Base-by-base conservation (phyloP, 148 eudicot genomes). In the Dysphania ambrosioides region DNA sequence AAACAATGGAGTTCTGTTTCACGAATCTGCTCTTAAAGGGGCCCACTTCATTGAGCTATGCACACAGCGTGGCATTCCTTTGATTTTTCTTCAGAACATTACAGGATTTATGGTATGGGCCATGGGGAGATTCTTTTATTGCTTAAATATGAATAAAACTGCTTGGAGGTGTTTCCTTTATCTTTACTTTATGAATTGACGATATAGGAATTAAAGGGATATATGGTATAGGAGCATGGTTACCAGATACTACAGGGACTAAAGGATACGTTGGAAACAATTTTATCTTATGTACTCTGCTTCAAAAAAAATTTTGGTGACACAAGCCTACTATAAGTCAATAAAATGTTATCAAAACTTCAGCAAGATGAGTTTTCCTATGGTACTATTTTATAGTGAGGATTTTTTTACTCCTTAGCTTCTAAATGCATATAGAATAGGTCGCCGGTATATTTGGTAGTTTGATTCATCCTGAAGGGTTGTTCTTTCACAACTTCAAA, bases 21-120 rank as follows among this genome's bases (percentile, higher is more conserved):
- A 89, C 73, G 99, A 95, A 83, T 95, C 99, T 77, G 99, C 99
- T 83, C 81, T 92, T 32, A 95, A 95, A 82, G 99, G 99, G 78
- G 87, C 99, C 38, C 99, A 95, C 76, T 95, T 92, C 63, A 95
- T 95, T 79, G 99, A 95, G 79, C 74, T 95, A 70, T 95, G 99
- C 83, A 73, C 91, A 78, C 99, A 95, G 83, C 93, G 99, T 15
- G 87, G 87, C 84, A 92, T 95, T 79, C 99, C 99, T 59, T 82
- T 95, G 85, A 82, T 95, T 76, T 92, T 92, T 82, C 99, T 95
- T 29, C 99, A 95, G 80, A 95, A 95, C 75, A 95, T 95, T 78
- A 95, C 99, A 42, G 99, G 99, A 80, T 95, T 95, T 77, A 95
- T 95, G 99, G 99, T 95, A 84, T 55, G 87, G 2, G n/a, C n/a